Evolutionary conservation across 2,329 filamentous ascomycete species (phyloP), one percentile per base, ranked within the genome.

Genomic region (Venturia asperata): DNA sequence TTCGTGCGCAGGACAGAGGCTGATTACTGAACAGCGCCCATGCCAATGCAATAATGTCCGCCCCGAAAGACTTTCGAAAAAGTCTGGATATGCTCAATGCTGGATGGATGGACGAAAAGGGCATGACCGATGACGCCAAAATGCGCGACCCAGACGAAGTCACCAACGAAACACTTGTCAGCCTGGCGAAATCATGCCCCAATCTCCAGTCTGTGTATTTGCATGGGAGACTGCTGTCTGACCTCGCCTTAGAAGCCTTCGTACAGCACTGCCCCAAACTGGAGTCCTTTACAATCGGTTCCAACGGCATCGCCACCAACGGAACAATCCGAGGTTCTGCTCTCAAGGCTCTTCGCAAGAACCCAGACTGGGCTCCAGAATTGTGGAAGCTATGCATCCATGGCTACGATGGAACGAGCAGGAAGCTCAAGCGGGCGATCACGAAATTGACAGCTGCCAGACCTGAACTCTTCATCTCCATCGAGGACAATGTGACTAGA

Each of bases 241-340:
- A 52, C 47, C 2, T 52, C 21, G 47, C 47, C 42, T 13, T 52
- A 6, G 9, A 52, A 52, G n/a, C 47, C 10, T 11, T 52, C 7
- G 21, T 52, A n/a, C n/a, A 52, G 47, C 47, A 52, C 47, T 52
- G 47, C 47, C 24, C 47, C n/a, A 52, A 52, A 24, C 27, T 52
- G 24, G 47, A 52, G 24, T 11, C 6, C 11, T 30, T 52, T 9
- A 52, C n/a, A 52, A 13, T 52, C 47, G 10, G 24, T 30, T 52
- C 47, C 4, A 52, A 52, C 15, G 11, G 47, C 4, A 30, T 24
- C 47, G n/a, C 27, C 5, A 52, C 9, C 9, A 27, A 52, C n/a
- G 47, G 47, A 13, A 27, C 13, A 52, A n/a, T n/a, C n/a, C n/a
- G n/a, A n/a, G n/a, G n/a, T n/a, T n/a, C 24, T 52, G 47, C n/a